phyloP scores from a whole-genome alignment of 1,284 basidiomycete genomes.

The Grifola frondosa region DNA sequence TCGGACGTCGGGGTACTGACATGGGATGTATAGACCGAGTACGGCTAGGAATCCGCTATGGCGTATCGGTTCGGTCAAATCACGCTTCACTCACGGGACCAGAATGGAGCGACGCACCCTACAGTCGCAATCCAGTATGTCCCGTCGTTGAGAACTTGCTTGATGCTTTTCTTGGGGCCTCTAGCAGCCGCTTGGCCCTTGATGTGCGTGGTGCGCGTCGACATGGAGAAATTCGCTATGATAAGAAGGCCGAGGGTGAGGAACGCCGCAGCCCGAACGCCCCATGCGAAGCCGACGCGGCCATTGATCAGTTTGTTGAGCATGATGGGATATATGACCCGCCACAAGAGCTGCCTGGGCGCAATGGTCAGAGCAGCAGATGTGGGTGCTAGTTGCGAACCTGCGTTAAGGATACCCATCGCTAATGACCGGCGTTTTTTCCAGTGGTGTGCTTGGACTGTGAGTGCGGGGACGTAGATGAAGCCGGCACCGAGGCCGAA shows the following conservation, averaged over 20 bases:
- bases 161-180: slow-evolving; percentile 11
- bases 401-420: slow-evolving; percentile 26
- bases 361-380: neutral
- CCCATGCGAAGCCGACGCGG: slow-evolving; percentile 23
- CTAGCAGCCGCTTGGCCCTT: neutral
- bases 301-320: slow-evolving; percentile 29
- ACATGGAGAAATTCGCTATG: slow-evolving; percentile 12
- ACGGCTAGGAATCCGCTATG: slow-evolving; percentile 3
- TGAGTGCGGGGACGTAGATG: slow-evolving; percentile 25
- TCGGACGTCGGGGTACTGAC: slow-evolving; percentile 1
- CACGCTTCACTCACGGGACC: neutral
- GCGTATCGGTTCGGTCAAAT: neutral
- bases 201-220: slow-evolving; percentile 5
- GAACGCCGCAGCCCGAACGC: slow-evolving; percentile 22
- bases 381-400: neutral
- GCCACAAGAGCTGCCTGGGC: slow-evolving; percentile 28
- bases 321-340: slow-evolving; percentile 31
- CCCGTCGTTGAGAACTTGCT: slow-evolving; percentile 15
- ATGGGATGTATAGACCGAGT: slow-evolving; percentile 12
- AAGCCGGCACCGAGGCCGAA: slow-evolving; percentile 43
- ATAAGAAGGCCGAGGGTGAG: slow-evolving; percentile 14
- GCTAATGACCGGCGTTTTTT: slow-evolving; percentile 13
- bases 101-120: slow-evolving; percentile 15
- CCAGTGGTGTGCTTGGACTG: slow-evolving; percentile 17
- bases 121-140: slow-evolving; percentile 19